Percentiles rank a stretch among this genome's conserved stretches.
These are phyloP conservation scores for Aspergillus clavatus DNA, from an alignment of 2,329 filamentous ascomycete species.

Conservation along the genomic window DNA sequence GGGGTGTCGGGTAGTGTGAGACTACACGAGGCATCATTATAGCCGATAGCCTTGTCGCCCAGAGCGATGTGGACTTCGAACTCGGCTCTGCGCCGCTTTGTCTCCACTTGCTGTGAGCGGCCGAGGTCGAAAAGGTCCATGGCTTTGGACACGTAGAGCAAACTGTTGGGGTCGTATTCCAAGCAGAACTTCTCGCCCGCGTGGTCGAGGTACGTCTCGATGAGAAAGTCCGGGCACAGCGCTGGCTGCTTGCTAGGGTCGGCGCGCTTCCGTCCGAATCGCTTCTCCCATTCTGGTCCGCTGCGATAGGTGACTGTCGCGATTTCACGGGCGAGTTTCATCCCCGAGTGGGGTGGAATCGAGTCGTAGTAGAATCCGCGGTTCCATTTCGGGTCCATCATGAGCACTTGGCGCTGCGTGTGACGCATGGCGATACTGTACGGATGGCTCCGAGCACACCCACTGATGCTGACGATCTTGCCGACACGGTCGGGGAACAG, in stretches of 20 bases:
- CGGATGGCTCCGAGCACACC: constrained; percentile 88
- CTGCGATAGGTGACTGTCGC: constrained; percentile 96
- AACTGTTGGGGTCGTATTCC: constrained; percentile 91
- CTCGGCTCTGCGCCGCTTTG: constrained; percentile 57
- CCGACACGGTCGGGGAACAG: constrained; percentile 78
- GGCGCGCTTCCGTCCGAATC: constrained; percentile 82
- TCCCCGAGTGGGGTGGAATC: constrained; percentile 87
- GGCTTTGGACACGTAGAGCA: constrained; percentile 94
- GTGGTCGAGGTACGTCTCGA: constrained; percentile 97
- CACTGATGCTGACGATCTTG: constrained; percentile 81
- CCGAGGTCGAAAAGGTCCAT: constrained; percentile 98
- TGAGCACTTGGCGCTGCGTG: constrained; percentile 92
- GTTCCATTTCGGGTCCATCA: constrained; percentile 99
- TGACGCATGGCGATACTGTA: constrained; percentile 99
- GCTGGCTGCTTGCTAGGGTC: constrained; percentile 83
- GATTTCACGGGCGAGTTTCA: constrained; percentile 97
- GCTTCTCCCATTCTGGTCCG: constrained; percentile 94
- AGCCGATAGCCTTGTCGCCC: constrained; percentile 30
- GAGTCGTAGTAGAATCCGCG: constrained; percentile 87
- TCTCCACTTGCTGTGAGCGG: constrained; percentile 60
- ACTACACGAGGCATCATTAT: constrained; percentile 58
- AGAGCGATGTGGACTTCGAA: constrained; percentile 56
- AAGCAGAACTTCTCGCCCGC: constrained; percentile 97
- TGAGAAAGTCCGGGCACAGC: constrained; percentile 93
- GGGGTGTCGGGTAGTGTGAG: constrained; percentile 77